Evolutionary conservation across 495 filamentous ascomycete genomes (phyloP).

Genomic region (Apiosordaria backusii): DNA sequence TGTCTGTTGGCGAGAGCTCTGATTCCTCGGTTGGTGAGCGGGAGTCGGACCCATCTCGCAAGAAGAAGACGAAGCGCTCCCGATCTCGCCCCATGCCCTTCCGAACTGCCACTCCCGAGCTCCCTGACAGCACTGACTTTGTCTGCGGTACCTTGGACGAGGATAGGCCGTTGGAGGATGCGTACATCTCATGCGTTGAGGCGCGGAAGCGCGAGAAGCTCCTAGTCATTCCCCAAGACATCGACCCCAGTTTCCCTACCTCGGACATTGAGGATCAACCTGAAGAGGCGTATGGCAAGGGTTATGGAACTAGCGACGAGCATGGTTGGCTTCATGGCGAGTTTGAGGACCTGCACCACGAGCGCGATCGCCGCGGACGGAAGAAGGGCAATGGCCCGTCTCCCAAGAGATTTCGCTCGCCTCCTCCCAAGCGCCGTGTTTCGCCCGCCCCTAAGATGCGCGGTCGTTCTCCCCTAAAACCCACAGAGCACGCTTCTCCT

Average conservation of each 20-base stretch:
- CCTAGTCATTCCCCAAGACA: conserved; percentile 80
- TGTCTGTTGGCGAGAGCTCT: conserved; percentile 39
- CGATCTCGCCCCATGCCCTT: conserved; percentile 46
- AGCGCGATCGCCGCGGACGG: conserved; percentile 37
- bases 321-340: conserved; percentile 56
- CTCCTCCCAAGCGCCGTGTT: conserved; percentile 43
- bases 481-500: conserved; percentile 64
- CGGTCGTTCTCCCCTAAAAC: conserved; percentile 54
- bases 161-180: conserved; percentile 87
- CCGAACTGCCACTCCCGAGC: conserved; percentile 70
- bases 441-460: conserved; percentile 49
- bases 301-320: conserved; percentile 53
- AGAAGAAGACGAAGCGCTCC: conserved; percentile 33
- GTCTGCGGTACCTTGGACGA: conserved; percentile 97
- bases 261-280: conserved; percentile 84
- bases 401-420: conserved; percentile 45
- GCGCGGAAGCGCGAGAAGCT: conserved; percentile 76
- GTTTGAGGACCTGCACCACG: conserved; percentile 51
- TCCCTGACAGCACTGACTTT: conserved; percentile 96
- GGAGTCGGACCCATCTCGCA: conserved; percentile 18
- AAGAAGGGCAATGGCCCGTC: conserved; percentile 37
- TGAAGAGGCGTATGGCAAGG: conserved; percentile 53
- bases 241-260: conserved; percentile 94
- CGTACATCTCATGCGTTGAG: conserved; percentile 82
- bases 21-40: conserved; percentile 40